These are phyloP conservation scores for Alternaria brassicicola DNA, from an alignment of 2,329 filamentous ascomycete genomes.

Conservation along the genomic window DNA sequence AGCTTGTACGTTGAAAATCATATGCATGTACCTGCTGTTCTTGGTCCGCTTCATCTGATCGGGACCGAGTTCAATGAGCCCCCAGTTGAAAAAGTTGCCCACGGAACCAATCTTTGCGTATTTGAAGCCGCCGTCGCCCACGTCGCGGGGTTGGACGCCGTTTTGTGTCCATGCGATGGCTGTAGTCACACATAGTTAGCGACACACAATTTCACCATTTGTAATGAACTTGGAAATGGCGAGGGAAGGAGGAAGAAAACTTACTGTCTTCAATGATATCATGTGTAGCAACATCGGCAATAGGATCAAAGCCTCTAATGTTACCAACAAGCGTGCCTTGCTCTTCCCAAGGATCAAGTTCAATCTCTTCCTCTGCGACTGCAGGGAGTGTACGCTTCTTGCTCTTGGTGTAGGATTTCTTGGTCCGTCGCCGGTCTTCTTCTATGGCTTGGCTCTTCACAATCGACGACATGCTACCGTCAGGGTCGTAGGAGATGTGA, in stretches of 20 bases:
- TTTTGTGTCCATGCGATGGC: slow-evolving; percentile 66
- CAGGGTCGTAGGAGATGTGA: slow-evolving; percentile 70
- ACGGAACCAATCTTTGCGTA: slow-evolving; percentile 75
- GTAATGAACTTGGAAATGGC: neutral
- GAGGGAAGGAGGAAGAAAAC: slow-evolving; percentile 9
- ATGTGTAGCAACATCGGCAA: slow-evolving; percentile 62
- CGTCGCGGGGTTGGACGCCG: slow-evolving; percentile 63
- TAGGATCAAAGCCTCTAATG: slow-evolving; percentile 68
- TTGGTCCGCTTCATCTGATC: slow-evolving; percentile 85
- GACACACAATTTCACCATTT: neutral
- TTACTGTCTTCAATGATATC: slow-evolving; percentile 55
- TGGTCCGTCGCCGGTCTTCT: slow-evolving; percentile 40
- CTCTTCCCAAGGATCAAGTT: slow-evolving; percentile 73
- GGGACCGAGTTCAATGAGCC: slow-evolving; percentile 85
- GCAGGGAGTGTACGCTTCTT: slow-evolving; percentile 43
- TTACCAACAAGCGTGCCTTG: slow-evolving; percentile 68
- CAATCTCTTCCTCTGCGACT: slow-evolving; percentile 60
- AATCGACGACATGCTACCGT: slow-evolving; percentile 76
- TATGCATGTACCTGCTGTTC: slow-evolving; percentile 94
- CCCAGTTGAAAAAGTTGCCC: slow-evolving; percentile 80
- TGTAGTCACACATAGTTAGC: slow-evolving; percentile 39
- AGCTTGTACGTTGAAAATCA: slow-evolving; percentile 89
- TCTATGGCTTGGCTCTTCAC: slow-evolving; percentile 72
- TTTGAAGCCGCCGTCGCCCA: slow-evolving; percentile 73
- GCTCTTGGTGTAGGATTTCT: slow-evolving; percentile 32